phyloP scores from a whole-genome alignment of 768 basidiomycete species.

The Saitozyma podzolica region DNA sequence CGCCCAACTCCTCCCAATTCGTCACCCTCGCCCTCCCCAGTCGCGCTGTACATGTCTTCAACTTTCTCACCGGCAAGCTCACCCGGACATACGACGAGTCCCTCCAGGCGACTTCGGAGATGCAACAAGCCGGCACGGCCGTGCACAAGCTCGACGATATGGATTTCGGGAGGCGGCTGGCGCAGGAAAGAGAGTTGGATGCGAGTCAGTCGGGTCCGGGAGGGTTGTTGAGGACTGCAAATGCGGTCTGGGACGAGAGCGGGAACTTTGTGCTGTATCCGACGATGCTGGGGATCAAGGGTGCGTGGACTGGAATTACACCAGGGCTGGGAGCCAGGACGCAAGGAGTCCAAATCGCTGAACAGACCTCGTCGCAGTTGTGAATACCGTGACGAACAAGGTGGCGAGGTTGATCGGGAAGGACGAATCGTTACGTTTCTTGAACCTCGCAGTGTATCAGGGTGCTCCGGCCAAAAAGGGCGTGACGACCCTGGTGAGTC shows the following conservation, averaged over 20 bases:
- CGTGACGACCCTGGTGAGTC: conserved; percentile 67
- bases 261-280: conserved; percentile 93
- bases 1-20: conserved; percentile 84
- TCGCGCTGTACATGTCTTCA: conserved; percentile 90
- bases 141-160: conserved; percentile 93
- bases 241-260: conserved; percentile 96
- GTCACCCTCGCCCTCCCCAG: conserved; percentile 87
- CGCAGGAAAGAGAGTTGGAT: conserved; percentile 87
- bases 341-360: neutral
- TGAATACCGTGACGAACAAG: conserved; percentile 91
- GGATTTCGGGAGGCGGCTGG: conserved; percentile 98
- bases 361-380: conserved; percentile 59
- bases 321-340: neutral
- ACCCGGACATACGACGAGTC: conserved; percentile 94
- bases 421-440: conserved; percentile 86
- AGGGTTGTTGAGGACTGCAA: conserved; percentile 62
- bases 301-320: conserved; percentile 54
- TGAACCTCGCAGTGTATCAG: conserved; percentile 87
- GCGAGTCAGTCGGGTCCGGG: conserved; percentile 59
- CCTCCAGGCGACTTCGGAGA: conserved; percentile 86
- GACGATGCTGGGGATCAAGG: conserved; percentile 90
- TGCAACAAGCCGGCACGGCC: conserved; percentile 97
- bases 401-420: conserved; percentile 85
- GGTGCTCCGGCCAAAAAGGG: conserved; percentile 87
- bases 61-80: conserved; percentile 83